These are phyloP conservation scores for Eustoma russellianum DNA, from an alignment of 257 asterid genomes.

Conservation along the genomic window DNA sequence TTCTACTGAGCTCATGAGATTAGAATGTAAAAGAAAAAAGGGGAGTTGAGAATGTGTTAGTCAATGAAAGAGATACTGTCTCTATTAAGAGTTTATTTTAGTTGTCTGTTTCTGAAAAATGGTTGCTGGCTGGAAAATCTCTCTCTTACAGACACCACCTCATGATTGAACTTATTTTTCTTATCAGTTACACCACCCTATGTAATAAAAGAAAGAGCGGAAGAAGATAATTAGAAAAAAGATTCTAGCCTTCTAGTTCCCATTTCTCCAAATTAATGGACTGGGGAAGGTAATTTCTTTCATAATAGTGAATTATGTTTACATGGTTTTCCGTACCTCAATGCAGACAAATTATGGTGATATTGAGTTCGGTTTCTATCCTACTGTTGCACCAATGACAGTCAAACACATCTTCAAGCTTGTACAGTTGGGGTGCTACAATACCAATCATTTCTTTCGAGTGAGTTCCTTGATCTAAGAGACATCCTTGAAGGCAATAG, in stretches of 20 bases:
- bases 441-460: slow-evolving; percentile 93
- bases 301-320: neutral
- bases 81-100: too few species aligned
- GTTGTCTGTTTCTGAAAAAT: too few species aligned
- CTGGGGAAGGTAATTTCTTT: neutral
- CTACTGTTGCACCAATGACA: slow-evolving; percentile 52
- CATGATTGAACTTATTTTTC: neutral
- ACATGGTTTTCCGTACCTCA: slow-evolving; percentile 4
- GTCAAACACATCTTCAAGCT: slow-evolving; percentile 93
- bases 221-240: neutral
- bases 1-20: too few species aligned
- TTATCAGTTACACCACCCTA: neutral
- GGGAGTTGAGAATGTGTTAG: too few species aligned
- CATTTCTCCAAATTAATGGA: too few species aligned
- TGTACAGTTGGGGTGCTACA: slow-evolving; percentile 78
- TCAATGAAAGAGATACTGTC: too few species aligned
- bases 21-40: too few species aligned
- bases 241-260: neutral
- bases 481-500: neutral
- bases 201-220: neutral
- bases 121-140: neutral
- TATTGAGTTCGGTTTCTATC: slow-evolving; percentile 34
- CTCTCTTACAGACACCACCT: neutral
- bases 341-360: slow-evolving; percentile 37
- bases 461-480: slow-evolving; percentile 24